Conservation (phyloP, 768 basidiomycete species). For the Candolleomyces efflorescens region DNA sequence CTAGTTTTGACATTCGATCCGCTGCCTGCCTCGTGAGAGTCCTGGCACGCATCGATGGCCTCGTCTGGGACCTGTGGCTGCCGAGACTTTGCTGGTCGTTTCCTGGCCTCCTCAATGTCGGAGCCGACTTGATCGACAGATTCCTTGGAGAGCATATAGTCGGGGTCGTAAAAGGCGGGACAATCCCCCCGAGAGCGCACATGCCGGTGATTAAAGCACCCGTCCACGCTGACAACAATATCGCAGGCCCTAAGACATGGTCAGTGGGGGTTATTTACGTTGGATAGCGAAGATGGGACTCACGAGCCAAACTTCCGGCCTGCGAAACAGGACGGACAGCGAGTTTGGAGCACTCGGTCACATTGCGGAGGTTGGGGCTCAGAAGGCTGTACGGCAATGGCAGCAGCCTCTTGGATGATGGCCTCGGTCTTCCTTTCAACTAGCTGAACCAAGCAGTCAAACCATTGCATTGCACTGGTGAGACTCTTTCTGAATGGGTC, state of each 20-base stretch:
- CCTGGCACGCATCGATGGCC: slow-evolving; percentile 31
- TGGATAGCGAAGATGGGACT: slow-evolving; percentile 12
- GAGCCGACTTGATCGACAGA: slow-evolving; percentile 28
- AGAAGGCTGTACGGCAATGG: background rate
- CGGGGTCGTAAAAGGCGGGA: slow-evolving; percentile 25
- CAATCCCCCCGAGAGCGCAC: slow-evolving; percentile 23
- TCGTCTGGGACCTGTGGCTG: slow-evolving; percentile 23
- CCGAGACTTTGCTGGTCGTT: slow-evolving; percentile 12
- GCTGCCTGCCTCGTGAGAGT: slow-evolving; percentile 25
- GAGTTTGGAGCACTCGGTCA: slow-evolving; percentile 19
- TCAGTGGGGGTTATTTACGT: too few relatives aligned
- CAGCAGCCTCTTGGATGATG: background rate
- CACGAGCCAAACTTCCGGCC: slow-evolving; percentile 18
- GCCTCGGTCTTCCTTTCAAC: slow-evolving; percentile 9
- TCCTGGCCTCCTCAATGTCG: slow-evolving; percentile 15
- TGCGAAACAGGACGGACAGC: slow-evolving; percentile 31
- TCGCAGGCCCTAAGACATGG: slow-evolving; percentile 24
- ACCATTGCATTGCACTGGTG: slow-evolving; percentile 13
- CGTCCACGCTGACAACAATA: slow-evolving; percentile 29
- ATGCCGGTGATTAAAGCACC: slow-evolving; percentile 37
- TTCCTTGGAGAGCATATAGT: slow-evolving; percentile 27
- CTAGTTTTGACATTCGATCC: slow-evolving; percentile 16
- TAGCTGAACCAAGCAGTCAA: slow-evolving; percentile 3
- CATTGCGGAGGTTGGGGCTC: slow-evolving; percentile 11
- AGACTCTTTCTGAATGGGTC: slow-evolving; percentile 27